A percentile compares a stretch with the other conserved stretches of the same genome.
Evolutionary conservation across 805 yeast species (phyloP).

Genomic region (Lachancea cidri): DNA sequence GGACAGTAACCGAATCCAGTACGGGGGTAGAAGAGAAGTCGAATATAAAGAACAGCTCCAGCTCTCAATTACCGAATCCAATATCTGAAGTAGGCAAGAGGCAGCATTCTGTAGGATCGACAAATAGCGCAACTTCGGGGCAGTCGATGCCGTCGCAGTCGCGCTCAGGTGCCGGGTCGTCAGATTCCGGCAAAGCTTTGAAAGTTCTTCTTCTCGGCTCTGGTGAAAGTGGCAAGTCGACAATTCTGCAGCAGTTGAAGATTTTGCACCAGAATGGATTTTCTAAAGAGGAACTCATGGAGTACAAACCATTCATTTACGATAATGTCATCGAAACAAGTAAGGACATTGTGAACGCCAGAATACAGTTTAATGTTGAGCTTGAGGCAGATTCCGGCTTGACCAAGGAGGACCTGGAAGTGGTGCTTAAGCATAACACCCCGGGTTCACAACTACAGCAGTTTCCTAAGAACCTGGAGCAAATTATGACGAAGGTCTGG

Average conservation of each 20-base stretch:
- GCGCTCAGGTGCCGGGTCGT: conserved; percentile 5
- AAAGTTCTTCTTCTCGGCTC: conserved; percentile 80
- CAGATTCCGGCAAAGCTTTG: conserved; percentile 15
- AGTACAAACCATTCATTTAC: conserved; percentile 74
- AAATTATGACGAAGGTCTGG: conserved; percentile 49
- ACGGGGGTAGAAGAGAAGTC: neutral
- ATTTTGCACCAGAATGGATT: conserved; percentile 34
- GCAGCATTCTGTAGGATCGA: conserved; percentile 5
- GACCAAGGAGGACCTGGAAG: conserved; percentile 26
- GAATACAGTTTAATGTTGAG: conserved; percentile 41
- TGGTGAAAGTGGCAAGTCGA: conserved; percentile 47
- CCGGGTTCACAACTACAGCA: conserved; percentile 18
- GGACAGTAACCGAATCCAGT: neutral
- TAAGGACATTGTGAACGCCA: conserved; percentile 62
- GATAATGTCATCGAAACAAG: conserved; percentile 75
- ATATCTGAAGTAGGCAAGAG: conserved; percentile 1
- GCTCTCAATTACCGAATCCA: too few relatives aligned
- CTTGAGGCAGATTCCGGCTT: conserved; percentile 32
- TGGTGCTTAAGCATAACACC: conserved; percentile 9
- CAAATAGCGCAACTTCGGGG: conserved; percentile 5
- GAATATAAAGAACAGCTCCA: too few relatives aligned
- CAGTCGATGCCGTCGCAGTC: conserved; percentile 1
- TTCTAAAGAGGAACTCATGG: conserved; percentile 53
- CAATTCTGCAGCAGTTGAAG: conserved; percentile 38
- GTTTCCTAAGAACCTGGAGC: conserved; percentile 47